phyloP scores from a whole-genome alignment of 805 yeast species.

The Saturnispora zaruensis region DNA sequence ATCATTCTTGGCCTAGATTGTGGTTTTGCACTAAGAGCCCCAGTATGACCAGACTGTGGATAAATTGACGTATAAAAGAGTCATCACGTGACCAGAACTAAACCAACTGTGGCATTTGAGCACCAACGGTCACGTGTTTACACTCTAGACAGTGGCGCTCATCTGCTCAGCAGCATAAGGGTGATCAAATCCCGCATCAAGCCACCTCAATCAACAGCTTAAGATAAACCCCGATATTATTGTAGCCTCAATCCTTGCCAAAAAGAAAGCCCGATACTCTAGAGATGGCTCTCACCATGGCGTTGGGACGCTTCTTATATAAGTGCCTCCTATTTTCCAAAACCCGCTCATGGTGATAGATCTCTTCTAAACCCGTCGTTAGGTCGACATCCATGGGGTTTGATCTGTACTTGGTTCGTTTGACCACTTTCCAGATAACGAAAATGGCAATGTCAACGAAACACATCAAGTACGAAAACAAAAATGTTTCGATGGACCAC shows the following conservation, averaged over 20 bases:
- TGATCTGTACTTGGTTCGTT: constrained; percentile 38
- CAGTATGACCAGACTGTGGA: not conserved
- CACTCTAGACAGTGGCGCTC: not conserved
- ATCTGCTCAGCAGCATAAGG: not conserved
- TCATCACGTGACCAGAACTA: not conserved
- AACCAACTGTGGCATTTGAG: constrained; percentile 1
- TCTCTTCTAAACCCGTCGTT: constrained; percentile 43
- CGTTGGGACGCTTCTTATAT: constrained; percentile 4
- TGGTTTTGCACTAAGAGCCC: not conserved
- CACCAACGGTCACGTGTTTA: not conserved
- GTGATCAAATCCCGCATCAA: not conserved
- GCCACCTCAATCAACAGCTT: constrained; percentile 10
- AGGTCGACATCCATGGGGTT: constrained; percentile 45
- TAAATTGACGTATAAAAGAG: not conserved
- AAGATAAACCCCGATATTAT: constrained; percentile 11
- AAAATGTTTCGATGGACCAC: constrained; percentile 61
- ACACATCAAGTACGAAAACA: constrained; percentile 64
- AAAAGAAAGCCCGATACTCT: constrained; percentile 11
- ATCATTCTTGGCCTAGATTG: not conserved
- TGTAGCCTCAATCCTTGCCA: constrained; percentile 11
- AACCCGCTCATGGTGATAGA: constrained; percentile 45
- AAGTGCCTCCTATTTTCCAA: constrained; percentile 11
- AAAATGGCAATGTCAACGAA: constrained; percentile 45
- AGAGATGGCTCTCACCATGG: constrained; percentile 2
- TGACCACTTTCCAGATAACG: constrained; percentile 43